Conservation (phyloP, 2,329 filamentous ascomycete species). For the Claviceps arundinis region DNA sequence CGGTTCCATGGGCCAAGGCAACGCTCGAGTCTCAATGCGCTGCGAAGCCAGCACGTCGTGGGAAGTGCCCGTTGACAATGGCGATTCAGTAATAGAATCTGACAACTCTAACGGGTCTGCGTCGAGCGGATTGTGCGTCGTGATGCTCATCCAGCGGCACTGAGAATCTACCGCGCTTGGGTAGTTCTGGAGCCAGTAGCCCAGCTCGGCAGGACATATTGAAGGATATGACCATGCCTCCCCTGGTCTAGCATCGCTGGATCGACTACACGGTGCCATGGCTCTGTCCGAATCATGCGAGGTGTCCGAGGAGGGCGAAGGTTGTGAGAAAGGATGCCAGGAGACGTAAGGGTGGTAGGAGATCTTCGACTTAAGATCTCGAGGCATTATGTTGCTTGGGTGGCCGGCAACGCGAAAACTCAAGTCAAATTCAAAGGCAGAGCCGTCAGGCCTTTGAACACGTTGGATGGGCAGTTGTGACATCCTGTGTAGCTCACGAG, state of each 20-base stretch:
- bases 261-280: slow-evolving; percentile 2
- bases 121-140: slow-evolving; percentile 7
- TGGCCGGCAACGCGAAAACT: slow-evolving; percentile 9
- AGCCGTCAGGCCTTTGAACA: slow-evolving; percentile 12
- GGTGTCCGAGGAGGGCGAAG: not conserved
- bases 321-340: not conserved
- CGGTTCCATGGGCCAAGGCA: not conserved
- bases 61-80: slow-evolving; percentile 4
- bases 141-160: not conserved
- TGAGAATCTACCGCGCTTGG: not conserved
- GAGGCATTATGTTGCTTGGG: not conserved
- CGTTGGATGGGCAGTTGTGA: slow-evolving; percentile 15
- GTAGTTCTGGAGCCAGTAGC: slow-evolving; percentile 2
- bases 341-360: slow-evolving; percentile 6
- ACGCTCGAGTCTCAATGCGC: not conserved
- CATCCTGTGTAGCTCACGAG: slow-evolving; percentile 20
- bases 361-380: slow-evolving; percentile 7
- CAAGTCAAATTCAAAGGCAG: slow-evolving; percentile 11
- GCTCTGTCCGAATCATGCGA: slow-evolving; percentile 4
- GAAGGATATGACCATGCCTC: slow-evolving; percentile 24
- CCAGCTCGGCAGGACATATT: not conserved
- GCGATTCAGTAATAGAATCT: slow-evolving; percentile 4
- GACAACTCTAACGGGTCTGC: slow-evolving; percentile 2
- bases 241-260: slow-evolving; percentile 9
- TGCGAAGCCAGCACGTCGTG: not conserved